Conservation (phyloP, 495 filamentous ascomycete genomes). For the Hyaloscypha finlandica region DNA sequence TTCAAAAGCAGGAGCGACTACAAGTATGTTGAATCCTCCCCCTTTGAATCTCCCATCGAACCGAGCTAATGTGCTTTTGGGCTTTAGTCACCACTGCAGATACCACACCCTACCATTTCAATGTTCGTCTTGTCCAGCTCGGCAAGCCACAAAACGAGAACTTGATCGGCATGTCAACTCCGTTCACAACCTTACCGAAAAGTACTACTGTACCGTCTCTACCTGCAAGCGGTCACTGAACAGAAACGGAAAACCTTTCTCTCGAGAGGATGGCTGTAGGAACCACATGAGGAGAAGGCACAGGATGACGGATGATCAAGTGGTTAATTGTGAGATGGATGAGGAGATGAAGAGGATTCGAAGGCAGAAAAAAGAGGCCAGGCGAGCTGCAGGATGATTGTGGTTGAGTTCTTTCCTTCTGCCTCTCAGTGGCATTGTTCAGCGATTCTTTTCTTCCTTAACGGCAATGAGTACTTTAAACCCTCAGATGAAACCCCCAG, state of each 20-base stretch:
- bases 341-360: slow-evolving; percentile 5
- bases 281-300: slow-evolving; percentile 11
- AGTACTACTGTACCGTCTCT: slow-evolving; percentile 11
- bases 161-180: slow-evolving; percentile 15
- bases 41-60: background rate
- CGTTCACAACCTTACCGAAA: background rate
- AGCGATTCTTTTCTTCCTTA: background rate
- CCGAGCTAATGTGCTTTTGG: background rate
- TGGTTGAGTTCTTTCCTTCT: background rate
- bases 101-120: slow-evolving; percentile 12
- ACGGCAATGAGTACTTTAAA: background rate
- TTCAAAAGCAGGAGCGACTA: slow-evolving; percentile 10
- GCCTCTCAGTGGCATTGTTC: background rate
- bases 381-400: background rate
- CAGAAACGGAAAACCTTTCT: slow-evolving; percentile 1
- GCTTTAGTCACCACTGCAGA: slow-evolving; percentile 15
- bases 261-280: slow-evolving; percentile 15
- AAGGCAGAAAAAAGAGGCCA: background rate
- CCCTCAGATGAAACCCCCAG: no score
- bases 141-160: slow-evolving; percentile 14
- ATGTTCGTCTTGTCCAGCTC: slow-evolving; percentile 7
- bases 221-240: background rate
- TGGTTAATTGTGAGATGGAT: slow-evolving; percentile 6
- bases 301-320: background rate
- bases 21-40: background rate